These are phyloP conservation scores for Xylariaceae sp. DNA, from an alignment of 2,329 filamentous ascomycete species.

Conservation along the genomic window DNA sequence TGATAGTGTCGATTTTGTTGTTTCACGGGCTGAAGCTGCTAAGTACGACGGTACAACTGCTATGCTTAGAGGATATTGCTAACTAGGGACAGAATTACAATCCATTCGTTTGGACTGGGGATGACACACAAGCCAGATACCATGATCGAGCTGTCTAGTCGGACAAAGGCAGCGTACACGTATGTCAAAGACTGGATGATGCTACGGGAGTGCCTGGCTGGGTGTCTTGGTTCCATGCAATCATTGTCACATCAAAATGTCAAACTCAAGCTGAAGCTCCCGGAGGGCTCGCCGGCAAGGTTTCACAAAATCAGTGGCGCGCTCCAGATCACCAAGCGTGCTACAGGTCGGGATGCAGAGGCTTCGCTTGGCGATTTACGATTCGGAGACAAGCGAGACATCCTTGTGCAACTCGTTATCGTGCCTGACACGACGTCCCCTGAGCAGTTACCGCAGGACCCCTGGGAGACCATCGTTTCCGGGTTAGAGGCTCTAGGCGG, in stretches of 20 bases:
- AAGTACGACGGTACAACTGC: constrained; percentile 58
- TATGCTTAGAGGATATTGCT: constrained; percentile 17
- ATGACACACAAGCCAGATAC: constrained; percentile 98
- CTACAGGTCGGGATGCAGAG: constrained; percentile 90
- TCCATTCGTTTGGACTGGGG: constrained; percentile 93
- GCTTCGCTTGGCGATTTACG: constrained; percentile 85
- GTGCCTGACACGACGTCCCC: constrained; percentile 77
- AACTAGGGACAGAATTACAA: constrained; percentile 63
- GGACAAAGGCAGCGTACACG: constrained; percentile 94
- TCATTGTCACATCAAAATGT: constrained; percentile 97
- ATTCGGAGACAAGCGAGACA: constrained; percentile 91
- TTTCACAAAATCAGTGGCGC: constrained; percentile 98
- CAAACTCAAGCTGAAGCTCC: constrained; percentile 87
- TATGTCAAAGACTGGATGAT: constrained; percentile 99
- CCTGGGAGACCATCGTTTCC: constrained; percentile 96
- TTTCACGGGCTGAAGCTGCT: constrained; percentile 91
- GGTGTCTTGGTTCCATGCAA: constrained; percentile 86
- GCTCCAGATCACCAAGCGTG: constrained; percentile 91
- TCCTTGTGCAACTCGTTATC: constrained; percentile 91
- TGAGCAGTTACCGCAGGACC: constrained; percentile 84
- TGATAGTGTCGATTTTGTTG: constrained; percentile 96
- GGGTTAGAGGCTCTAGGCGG: constrained; percentile 90
- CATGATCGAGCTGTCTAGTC: constrained; percentile 93
- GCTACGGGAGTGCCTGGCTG: constrained; percentile 91
- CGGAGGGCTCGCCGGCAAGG: constrained; percentile 94